Conservation (phyloP, 768 basidiomycete species). For the Xerocomellus intermedius region DNA sequence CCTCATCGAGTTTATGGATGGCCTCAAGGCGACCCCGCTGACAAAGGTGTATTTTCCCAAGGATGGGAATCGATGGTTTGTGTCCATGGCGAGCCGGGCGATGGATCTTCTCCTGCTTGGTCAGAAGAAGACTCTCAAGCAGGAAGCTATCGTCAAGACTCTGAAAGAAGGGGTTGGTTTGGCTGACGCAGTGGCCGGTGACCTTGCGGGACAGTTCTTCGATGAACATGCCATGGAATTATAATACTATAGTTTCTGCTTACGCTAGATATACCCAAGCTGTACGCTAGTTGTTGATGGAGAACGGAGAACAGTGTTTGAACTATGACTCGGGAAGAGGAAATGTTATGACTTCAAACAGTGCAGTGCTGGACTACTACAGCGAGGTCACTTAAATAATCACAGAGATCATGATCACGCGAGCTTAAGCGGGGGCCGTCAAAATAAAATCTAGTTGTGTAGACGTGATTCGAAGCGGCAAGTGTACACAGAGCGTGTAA, state of each 20-base stretch:
- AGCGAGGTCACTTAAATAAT: too few relatives aligned
- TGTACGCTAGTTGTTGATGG: background rate
- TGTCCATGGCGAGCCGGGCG: conserved; percentile 9
- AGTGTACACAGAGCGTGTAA: conserved; percentile 6
- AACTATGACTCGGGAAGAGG: too few relatives aligned
- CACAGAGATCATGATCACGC: background rate
- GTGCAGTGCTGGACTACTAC: too few relatives aligned
- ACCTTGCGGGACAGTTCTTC: conserved; percentile 12
- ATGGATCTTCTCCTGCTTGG: conserved; percentile 16
- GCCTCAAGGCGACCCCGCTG: background rate
- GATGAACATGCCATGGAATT: conserved; percentile 11
- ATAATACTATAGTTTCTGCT: background rate
- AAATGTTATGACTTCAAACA: background rate
- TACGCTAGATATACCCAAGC: background rate
- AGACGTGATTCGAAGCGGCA: conserved; percentile 2
- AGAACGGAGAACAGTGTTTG: background rate
- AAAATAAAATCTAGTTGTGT: conserved; percentile 1
- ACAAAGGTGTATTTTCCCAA: conserved; percentile 9
- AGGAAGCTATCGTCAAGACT: conserved; percentile 8
- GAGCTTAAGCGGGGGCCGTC: background rate
- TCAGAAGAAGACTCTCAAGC: conserved; percentile 5
- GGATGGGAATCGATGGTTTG: conserved; percentile 15
- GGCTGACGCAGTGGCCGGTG: conserved; percentile 3
- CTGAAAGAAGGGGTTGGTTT: conserved; percentile 13
- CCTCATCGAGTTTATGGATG: conserved; percentile 8